phyloP scores from a whole-genome alignment of 352 stramenopile species.

The Phytophthora litchii region DNA sequence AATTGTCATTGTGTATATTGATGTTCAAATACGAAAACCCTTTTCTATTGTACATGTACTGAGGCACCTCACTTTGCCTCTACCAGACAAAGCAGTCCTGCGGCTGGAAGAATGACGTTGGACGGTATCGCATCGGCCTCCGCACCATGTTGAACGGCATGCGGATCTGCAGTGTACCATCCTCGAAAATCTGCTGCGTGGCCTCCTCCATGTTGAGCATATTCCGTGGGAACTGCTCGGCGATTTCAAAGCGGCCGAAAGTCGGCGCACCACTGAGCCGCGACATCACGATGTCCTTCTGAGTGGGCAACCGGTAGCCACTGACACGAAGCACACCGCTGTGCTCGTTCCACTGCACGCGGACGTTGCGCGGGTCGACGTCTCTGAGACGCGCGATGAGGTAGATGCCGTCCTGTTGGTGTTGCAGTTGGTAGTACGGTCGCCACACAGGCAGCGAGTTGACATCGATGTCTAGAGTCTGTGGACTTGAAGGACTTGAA shows the following conservation, averaged over 20 bases:
- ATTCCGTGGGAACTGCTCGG: constrained; percentile 51
- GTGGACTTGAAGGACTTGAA: background rate
- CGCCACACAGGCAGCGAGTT: constrained; percentile 53
- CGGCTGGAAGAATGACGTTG: constrained; percentile 41
- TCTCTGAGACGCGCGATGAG: constrained; percentile 39
- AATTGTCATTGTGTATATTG: constrained; percentile 1
- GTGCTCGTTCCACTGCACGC: constrained; percentile 49
- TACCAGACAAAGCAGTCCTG: constrained; percentile 50
- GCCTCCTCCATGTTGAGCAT: constrained; percentile 56
- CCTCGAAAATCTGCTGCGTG: constrained; percentile 50
- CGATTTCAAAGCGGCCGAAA: constrained; percentile 74
- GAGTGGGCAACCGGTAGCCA: constrained; percentile 57
- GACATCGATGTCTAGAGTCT: constrained; percentile 23
- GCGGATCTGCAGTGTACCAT: constrained; percentile 62
- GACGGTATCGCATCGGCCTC: constrained; percentile 34
- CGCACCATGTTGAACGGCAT: constrained; percentile 57
- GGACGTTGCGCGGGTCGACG: constrained; percentile 40
- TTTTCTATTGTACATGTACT: constrained; percentile 28
- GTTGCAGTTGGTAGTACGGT: constrained; percentile 68
- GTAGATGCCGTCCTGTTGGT: constrained; percentile 50
- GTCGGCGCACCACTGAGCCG: constrained; percentile 57
- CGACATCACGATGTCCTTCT: constrained; percentile 64
- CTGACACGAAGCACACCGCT: constrained; percentile 48
- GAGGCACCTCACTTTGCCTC: constrained; percentile 1
- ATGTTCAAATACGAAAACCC: constrained; percentile 3